Evolutionary conservation across 768 basidiomycete genomes (phyloP), one percentile per base, ranked within the genome.

Genomic region (Pluteus cervinus): DNA sequence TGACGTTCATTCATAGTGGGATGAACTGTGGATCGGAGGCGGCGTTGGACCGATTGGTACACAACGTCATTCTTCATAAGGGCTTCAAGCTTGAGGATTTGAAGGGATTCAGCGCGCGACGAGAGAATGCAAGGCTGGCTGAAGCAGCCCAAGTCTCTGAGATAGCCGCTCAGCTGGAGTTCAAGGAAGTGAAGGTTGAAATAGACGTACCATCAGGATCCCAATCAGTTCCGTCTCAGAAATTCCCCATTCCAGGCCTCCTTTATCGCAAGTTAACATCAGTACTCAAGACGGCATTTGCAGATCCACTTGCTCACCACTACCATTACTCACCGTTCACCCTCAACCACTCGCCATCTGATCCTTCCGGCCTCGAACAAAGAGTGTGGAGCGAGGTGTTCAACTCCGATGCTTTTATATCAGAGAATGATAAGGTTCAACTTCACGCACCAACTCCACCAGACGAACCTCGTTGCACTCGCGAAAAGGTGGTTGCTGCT

Each of bases 361-460:
- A 28, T 9, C 25, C 9, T 28, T 28, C 25, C 9, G 25, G n/a
- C 9, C 25, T n/a, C 9, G 25, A 28, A 28, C 25, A n/a, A n/a
- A n/a, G 25, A n/a, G 25, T 28, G 9, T 28, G n/a, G 9, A 9
- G 9, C 9, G 25, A 28, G 25, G 9, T 28, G 25, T 28, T 9
- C 25, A 28, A 40, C 1, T 47, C 56, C 0, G 45, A 60, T 34
- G 49, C 48, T 1, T 58, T 50, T 36, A 14, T 56, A 5, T 23
- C 45, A 8, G 47, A 48, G 12, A 41, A 56, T 21, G 33, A 49
- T 14, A 8, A 40, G 6, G 15, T 56, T 8, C 36, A 43, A 22
- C n/a, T n/a, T n/a, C n/a, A n/a, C n/a, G n/a, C n/a, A n/a, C n/a
- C n/a, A n/a, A n/a, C n/a, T n/a, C n/a, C n/a, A n/a, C n/a, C n/a